Evolutionary conservation across 2,329 filamentous ascomycete genomes (phyloP).

Genomic region (Diaporthe batatas): DNA sequence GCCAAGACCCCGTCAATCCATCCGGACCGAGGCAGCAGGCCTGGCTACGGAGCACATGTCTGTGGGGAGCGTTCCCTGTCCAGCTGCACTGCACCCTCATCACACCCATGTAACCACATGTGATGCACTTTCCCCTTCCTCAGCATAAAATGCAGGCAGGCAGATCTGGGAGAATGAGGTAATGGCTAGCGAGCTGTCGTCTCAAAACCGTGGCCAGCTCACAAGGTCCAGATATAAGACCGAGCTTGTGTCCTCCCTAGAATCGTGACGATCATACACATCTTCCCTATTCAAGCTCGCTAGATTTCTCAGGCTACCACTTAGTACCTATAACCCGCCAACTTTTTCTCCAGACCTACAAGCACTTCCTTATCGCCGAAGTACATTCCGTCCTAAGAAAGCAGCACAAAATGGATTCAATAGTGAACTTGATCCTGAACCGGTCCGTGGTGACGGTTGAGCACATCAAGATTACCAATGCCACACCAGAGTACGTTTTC

Average conservation of each 20-base stretch:
- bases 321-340: neutral
- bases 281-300: neutral
- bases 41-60: slow-evolving; percentile 25
- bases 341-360: neutral
- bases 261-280: neutral
- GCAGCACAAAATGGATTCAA: slow-evolving; percentile 45
- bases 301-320: neutral
- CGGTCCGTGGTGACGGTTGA: slow-evolving; percentile 48
- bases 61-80: neutral
- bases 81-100: neutral
- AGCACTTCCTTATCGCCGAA: neutral
- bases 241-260: neutral
- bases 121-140: slow-evolving; percentile 15
- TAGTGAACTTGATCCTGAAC: slow-evolving; percentile 49
- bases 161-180: neutral
- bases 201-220: neutral
- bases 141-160: neutral
- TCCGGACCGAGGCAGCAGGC: slow-evolving; percentile 17
- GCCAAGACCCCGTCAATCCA: slow-evolving; percentile 10
- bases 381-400: neutral
- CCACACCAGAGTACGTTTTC: slow-evolving; percentile 49
- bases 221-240: slow-evolving; percentile 4
- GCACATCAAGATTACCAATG: slow-evolving; percentile 49
- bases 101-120: slow-evolving; percentile 18
- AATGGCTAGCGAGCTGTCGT: slow-evolving; percentile 21